These are phyloP conservation scores for Immersiporthe knoxdaviesiana DNA, from an alignment of 2,329 filamentous ascomycete genomes.

Conservation along the genomic window DNA sequence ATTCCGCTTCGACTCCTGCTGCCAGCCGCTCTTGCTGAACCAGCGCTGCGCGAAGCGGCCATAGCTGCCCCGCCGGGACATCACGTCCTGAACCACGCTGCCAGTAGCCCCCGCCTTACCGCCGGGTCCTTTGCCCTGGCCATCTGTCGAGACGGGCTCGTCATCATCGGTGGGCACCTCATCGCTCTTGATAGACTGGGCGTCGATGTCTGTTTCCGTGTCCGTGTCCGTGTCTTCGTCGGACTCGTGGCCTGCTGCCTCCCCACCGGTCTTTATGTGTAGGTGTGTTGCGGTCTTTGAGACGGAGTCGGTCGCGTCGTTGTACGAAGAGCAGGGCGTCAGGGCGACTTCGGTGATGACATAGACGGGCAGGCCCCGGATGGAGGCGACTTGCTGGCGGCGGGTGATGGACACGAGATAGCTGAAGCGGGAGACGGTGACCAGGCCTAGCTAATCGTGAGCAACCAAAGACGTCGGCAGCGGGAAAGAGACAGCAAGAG, in stretches of 20 bases:
- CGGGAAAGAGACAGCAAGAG: neutral
- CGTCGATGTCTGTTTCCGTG: constrained; percentile 42
- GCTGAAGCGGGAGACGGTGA: constrained; percentile 78
- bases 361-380: constrained; percentile 82
- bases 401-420: constrained; percentile 87
- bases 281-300: constrained; percentile 56
- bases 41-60: constrained; percentile 87
- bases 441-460: constrained; percentile 63
- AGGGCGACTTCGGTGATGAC: constrained; percentile 86
- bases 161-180: constrained; percentile 49
- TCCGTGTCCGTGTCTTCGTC: constrained; percentile 51
- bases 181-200: constrained; percentile 41
- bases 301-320: constrained; percentile 75
- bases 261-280: constrained; percentile 37
- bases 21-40: constrained; percentile 87
- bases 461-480: neutral
- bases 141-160: neutral
- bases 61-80: constrained; percentile 79
- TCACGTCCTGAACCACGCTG: constrained; percentile 86
- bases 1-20: constrained; percentile 68
- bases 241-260: constrained; percentile 39
- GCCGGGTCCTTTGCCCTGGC: constrained; percentile 17
- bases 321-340: constrained; percentile 80
- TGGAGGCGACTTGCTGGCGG: constrained; percentile 85
- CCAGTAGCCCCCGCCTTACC: constrained; percentile 63